Evolutionary conservation across 345 rosid genomes (phyloP), one percentile per base, ranked within the genome.

Genomic region (Eucalyptus tenuipes): DNA sequence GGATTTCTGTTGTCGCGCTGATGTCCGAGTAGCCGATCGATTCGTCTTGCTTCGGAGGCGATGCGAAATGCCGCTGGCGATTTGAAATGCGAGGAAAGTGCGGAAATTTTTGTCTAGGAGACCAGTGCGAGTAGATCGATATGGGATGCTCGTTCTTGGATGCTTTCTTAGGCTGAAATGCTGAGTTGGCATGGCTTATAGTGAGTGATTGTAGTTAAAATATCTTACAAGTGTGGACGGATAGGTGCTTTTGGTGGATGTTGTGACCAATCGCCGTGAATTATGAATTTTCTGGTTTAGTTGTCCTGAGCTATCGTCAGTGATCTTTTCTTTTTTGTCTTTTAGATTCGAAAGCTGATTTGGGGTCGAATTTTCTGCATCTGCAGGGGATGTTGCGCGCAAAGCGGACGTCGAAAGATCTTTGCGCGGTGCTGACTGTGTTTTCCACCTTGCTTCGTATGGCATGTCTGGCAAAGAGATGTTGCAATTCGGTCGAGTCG

Each of bases 401-500:
- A 94, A 93, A 92, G 89, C 91, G 14, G 98, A 97, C 89, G 96
- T 96, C 4, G 95, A 93, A 7, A 95, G 90, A 91, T 96, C 97
- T 50, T 27, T 96, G 40, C 93, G 93, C 1, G 98, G 98, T 31
- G 96, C 93, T 1, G 92, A 95, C 89, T 97, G 99, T 89, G 98
- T 96, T 15, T 92, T 97, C 90, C 99, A 96, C 92, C 95, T 97
- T 33, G 98, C 98, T 91, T 97, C 99, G 5, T 96, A 47, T 89
- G 99, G 99, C 86, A 97, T 97, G 96, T 96, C 98, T 0, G 99
- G 99, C 57, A 97, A 96, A 90, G 99, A 97, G 92, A 95, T 97
- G 99, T 92, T 97, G 55, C 99, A 93, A 90, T 92, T 95, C 57
- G 95, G 97, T 25, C 97, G 97, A 16, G 96, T 95, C 18, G 99